Evolutionary conservation across 805 yeast genomes (phyloP), one percentile per base, ranked within the genome.

Genomic region (Candida pseudofarinosa): DNA sequence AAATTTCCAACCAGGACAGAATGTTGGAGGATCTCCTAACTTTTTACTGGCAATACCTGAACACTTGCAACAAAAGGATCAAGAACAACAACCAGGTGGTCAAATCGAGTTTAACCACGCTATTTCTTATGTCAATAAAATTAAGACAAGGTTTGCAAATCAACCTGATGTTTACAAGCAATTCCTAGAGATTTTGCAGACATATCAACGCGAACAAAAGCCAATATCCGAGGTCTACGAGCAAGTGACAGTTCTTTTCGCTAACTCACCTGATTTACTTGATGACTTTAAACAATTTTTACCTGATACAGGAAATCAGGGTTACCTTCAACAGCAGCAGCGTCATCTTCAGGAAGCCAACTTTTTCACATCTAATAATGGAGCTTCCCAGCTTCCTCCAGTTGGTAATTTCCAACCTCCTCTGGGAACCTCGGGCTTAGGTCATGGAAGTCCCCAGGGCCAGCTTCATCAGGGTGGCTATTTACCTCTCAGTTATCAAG

Each of bases 101-200:
- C 97, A 95, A 38, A 91, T 89, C 14, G 98, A 93, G 67, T 91
- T 93, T 71, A 90, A 91, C 61, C 97, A 93, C 62, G 99, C 99
- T 15, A 93, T 93, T 49, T 85, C 84, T 53, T 93, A 93, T 57
- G 99, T 93, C 46, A 93, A 93, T 70, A 89, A 90, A 66, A 93
- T 93, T 59, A 95, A 95, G 62, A 90, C 89, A 43, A 78, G 98
- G 48, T 93, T 89, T 62, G 85, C 95, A 16, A 79, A 82, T 56
- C 96, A 90, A 62, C 99, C 99, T 0, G 97, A 91, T 56, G 88
- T 90, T 44, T 93, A 93, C 71, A 93, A 93, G 66, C 89, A 83
- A 54, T 93, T 93, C 54, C 71, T 95, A 64, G 99, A 93, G 62
- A 93, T 91, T 44, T 71, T 93, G 53, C 99, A 93, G 63, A 91